A percentile compares a stretch with the other conserved stretches of the same genome.
These are phyloP conservation scores for Cyberlindnera euphorbiae DNA, from an alignment of 805 yeast genomes.

Conservation along the genomic window DNA sequence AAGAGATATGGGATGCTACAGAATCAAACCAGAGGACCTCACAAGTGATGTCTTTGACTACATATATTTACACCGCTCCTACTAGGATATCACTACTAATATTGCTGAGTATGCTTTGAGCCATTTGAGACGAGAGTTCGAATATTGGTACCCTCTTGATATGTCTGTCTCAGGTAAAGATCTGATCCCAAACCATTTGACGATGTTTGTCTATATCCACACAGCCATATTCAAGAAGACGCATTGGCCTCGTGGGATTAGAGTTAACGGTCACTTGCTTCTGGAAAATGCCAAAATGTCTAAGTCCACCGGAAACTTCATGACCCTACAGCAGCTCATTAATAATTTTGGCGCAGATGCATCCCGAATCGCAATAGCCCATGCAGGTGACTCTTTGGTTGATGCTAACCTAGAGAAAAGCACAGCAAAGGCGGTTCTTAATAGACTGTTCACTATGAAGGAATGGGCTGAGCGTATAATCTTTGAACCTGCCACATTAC, in stretches of 20 bases:
- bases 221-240: slow-evolving; percentile 87
- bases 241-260: slow-evolving; percentile 90
- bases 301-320: slow-evolving; percentile 94
- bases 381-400: slow-evolving; percentile 96
- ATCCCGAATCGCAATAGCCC: slow-evolving; percentile 93
- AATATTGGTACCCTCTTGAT: slow-evolving; percentile 94
- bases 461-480: slow-evolving; percentile 90
- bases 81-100: slow-evolving; percentile 36
- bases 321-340: slow-evolving; percentile 80
- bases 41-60: slow-evolving; percentile 92
- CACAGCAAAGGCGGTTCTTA: slow-evolving; percentile 94
- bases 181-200: slow-evolving; percentile 93
- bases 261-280: slow-evolving; percentile 93
- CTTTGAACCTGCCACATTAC: slow-evolving; percentile 44
- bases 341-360: slow-evolving; percentile 97
- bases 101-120: slow-evolving; percentile 66
- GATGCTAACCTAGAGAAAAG: slow-evolving; percentile 97
- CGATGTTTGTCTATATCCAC: slow-evolving; percentile 90
- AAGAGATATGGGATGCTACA: slow-evolving; percentile 61
- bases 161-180: slow-evolving; percentile 93
- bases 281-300: slow-evolving; percentile 97
- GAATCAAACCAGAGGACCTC: slow-evolving; percentile 76
- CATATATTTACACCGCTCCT: slow-evolving; percentile 70
- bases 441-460: slow-evolving; percentile 84
- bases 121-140: slow-evolving; percentile 86